Percentiles rank a stretch among this genome's conserved stretches.
These are phyloP conservation scores for Catharanthus roseus DNA, from an alignment of 257 asterid genomes.

Conservation along the genomic window DNA sequence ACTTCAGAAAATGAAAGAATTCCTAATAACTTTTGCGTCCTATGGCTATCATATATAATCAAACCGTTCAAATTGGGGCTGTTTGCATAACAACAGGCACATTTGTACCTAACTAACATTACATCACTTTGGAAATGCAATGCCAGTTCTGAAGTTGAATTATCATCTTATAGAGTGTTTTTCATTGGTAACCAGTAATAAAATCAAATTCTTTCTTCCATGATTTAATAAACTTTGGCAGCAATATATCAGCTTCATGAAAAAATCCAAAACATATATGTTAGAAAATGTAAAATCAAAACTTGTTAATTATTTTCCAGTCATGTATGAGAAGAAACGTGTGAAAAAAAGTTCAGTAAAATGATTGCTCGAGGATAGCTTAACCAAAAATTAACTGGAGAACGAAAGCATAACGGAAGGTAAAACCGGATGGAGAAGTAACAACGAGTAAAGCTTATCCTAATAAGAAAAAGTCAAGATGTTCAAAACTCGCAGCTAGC, in stretches of 20 bases:
- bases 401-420: neutral
- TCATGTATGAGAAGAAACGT: neutral
- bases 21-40: neutral
- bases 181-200: neutral
- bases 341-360: neutral
- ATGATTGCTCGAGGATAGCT: neutral
- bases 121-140: neutral
- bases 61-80: neutral
- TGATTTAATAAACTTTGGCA: neutral
- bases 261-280: neutral
- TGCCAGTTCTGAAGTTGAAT: neutral
- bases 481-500: neutral
- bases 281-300: neutral
- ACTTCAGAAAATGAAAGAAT: neutral
- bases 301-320: neutral
- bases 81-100: neutral
- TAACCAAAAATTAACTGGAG: neutral
- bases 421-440: neutral
- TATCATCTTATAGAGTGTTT: neutral
- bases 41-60: neutral
- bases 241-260: neutral
- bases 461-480: neutral
- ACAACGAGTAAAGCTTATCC: neutral
- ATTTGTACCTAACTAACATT: neutral
- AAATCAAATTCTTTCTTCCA: neutral